A percentile compares a stretch with the other conserved stretches of the same genome.
Evolutionary conservation across 2,329 filamentous ascomycete genomes (phyloP).

Genomic region (Colletotrichum horii): DNA sequence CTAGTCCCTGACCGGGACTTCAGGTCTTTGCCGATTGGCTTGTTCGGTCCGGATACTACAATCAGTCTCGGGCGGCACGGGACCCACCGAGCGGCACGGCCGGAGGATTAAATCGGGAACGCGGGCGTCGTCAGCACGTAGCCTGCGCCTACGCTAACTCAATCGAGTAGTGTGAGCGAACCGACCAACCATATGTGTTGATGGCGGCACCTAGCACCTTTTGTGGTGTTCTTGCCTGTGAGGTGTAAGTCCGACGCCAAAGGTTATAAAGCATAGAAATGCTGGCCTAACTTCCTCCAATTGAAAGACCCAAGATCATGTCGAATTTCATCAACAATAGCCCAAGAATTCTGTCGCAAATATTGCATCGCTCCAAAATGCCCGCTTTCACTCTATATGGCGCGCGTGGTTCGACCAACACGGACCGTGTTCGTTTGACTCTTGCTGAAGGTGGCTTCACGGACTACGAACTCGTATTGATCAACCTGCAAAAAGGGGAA

Average conservation of each 20-base stretch:
- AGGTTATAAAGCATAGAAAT: not conserved
- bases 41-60: not conserved
- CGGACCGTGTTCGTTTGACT: conserved; percentile 46
- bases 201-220: not conserved
- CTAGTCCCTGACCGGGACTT: not conserved
- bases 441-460: conserved; percentile 48
- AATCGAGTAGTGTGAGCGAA: conserved; percentile 35
- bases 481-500: conserved; percentile 44
- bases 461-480: conserved; percentile 42
- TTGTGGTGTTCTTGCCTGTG: not conserved
- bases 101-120: not conserved
- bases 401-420: conserved; percentile 44
- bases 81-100: not conserved
- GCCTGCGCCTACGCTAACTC: conserved; percentile 24
- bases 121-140: not conserved
- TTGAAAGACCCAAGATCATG: conserved; percentile 27
- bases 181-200: conserved; percentile 31
- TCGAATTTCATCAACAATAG: conserved; percentile 30
- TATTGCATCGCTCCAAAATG: conserved; percentile 39
- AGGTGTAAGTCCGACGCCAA: not conserved
- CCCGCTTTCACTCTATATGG: conserved; percentile 47
- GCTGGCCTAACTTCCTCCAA: conserved; percentile 1
- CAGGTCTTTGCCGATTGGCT: not conserved
- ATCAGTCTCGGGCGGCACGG: not conserved
- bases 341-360: conserved; percentile 29